Base-by-base conservation (phyloP, 2,329 filamentous ascomycete genomes). In the Colletotrichum kahawae region DNA sequence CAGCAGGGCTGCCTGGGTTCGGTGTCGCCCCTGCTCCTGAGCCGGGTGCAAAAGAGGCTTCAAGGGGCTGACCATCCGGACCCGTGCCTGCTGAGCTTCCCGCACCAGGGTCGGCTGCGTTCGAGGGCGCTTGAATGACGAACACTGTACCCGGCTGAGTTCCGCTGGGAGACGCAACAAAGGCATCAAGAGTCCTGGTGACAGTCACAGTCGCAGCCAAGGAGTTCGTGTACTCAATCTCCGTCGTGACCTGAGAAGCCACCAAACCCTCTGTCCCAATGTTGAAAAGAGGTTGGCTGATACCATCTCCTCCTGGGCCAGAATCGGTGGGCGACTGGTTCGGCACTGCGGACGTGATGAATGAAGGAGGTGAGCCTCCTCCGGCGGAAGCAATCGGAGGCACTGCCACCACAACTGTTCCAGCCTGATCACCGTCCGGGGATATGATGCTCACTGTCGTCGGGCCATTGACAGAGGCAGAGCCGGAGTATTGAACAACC, bases 331-430 rank as follows among this genome's bases (percentile, higher is more conserved):
- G 57, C 29, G 57, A 60, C 57, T 60, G 57, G 18, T 60, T 60
- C 57, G 57, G 57, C 57, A 60, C 60, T n/a, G 43, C 24, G 2
- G 60, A 63, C 18, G 60, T 36, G 16, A 36, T 43, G 21, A 38
- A 76, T 36, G 13, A 62, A 62, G 9, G 76, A 71, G 6, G 71
- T 54, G 21, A 33, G 75, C 76, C 31, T 70, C 67, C 51, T 63
- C 76, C 14, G 66, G 73, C 16, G 64, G 75, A 10, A 70, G 73
- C 27, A 69, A 54, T 62, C 12, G 62, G 27, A 7, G 72, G 72
- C 5, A 75, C 33, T 3, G 33, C 66, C 18, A 78, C 65, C 7
- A 77, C 36, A 1, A 78, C 68, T 2, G 77, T 74, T 5, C 77
- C 77, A 8, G 62, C 29, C 4, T n/a, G 59, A 6, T 51, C 72